Base-by-base conservation (phyloP, 2,329 filamentous ascomycete genomes). In the Sarocladium brachiariae region DNA sequence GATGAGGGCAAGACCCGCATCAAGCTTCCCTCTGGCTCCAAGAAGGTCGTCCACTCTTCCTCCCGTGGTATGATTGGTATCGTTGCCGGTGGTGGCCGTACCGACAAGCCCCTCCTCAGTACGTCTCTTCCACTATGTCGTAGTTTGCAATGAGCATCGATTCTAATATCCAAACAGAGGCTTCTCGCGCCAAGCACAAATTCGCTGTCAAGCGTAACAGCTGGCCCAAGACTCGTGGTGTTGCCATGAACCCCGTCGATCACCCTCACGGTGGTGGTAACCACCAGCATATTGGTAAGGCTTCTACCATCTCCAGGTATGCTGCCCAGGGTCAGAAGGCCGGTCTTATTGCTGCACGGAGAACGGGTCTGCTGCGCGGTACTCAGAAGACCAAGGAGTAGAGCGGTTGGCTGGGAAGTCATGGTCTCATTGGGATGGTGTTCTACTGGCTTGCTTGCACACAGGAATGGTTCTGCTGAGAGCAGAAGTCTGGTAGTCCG, bases 181-280 rank as follows among this genome's bases (percentile, higher is more conserved):
- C 93, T 69, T 97, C 92, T 70, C 89, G 93, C 72, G 93, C 93
- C 70, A 99, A 97, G 89, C 92, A 97, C 75, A 99, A 99, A 88
- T 99, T 96, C 80, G 90, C 91, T 65, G 95, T 96, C 80, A 99
- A 99, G 90, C 90, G 93, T 73, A 97, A 99, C 89, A 92, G 85
- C 72, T 99, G 93, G 93, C 93, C 93, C 78, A 96, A 95, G 89
- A 99, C 93, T 83, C 92, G 93, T 93, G 93, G 93, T 96, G 93
- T 99, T 86, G 93, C 93, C 77, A 99, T 99, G 93, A 99, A 99
- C 82, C 93, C 93, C 68, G 93, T 99, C 70, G 93, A 99, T 80
- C 93, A 99, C 84, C 88, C 88, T 75, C 88, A 93, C 86, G 88
- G 88, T 88, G 87, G 86, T 89, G 79, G 93, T 96, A 97, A 99